Evolutionary conservation across 108 stramenopile species (phyloP).

Genomic region (Parietichytrium sp.): DNA sequence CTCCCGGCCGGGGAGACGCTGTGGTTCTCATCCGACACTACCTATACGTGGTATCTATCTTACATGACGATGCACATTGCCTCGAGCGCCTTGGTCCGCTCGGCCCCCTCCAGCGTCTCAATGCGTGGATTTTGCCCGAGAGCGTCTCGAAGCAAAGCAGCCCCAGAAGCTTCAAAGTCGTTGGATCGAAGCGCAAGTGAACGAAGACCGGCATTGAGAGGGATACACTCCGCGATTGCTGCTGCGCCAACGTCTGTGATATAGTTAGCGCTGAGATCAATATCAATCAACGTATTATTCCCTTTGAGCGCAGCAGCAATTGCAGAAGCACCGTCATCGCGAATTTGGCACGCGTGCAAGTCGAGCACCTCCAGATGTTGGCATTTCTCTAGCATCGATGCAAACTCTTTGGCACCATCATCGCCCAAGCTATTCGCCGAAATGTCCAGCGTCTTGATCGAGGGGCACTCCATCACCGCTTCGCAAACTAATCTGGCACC

Average conservation of each 20-base stretch:
- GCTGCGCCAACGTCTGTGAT: constrained; percentile 9
- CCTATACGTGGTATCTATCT: too few species aligned
- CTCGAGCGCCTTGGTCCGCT: neutral
- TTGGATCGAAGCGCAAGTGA: neutral
- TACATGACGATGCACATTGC: constrained; percentile 25
- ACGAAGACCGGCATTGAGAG: neutral
- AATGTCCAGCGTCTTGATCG: neutral
- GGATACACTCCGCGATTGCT: neutral
- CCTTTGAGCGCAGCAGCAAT: neutral
- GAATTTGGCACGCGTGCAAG: constrained; percentile 22
- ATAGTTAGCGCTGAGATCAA: neutral
- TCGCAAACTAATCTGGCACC: neutral
- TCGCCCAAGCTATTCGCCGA: neutral
- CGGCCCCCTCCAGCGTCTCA: neutral
- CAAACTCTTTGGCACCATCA: neutral
- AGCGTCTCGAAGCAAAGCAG: neutral
- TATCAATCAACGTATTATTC: neutral
- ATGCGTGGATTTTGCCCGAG: neutral
- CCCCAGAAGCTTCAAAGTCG: neutral
- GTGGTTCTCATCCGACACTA: too few species aligned
- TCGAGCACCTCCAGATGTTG: neutral
- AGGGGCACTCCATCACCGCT: neutral
- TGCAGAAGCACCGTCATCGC: constrained; percentile 12
- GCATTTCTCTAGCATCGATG: neutral
- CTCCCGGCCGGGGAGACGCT: too few species aligned